Evolutionary conservation across 139 green algal species (phyloP).

Genomic region (Zygnema cylindricum): DNA sequence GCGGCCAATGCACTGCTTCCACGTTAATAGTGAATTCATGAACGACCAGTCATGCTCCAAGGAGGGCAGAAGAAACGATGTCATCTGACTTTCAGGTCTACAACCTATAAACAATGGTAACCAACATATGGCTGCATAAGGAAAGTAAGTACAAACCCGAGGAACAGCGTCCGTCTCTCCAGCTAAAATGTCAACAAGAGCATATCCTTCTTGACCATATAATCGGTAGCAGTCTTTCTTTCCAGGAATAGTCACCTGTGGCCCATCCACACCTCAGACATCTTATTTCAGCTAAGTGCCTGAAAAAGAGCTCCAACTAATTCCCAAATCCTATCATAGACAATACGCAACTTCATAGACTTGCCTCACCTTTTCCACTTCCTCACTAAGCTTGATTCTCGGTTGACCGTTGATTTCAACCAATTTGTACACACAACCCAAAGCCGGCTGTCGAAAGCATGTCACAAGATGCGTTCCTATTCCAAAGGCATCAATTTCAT

Average conservation of each 20-base stretch:
- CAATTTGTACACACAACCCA: constrained; percentile 68
- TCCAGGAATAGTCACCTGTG: constrained; percentile 64
- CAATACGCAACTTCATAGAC: not conserved
- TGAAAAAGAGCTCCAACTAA: too few relatives aligned
- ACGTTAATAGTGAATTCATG: not conserved
- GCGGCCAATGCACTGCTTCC: not conserved
- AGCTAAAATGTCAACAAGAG: constrained; percentile 62
- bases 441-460: constrained; percentile 59
- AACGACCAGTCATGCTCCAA: too few relatives aligned
- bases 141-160: constrained; percentile 40
- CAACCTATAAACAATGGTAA: too few relatives aligned
- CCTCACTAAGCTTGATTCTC: constrained; percentile 65
- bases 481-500: constrained; percentile 65
- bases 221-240: constrained; percentile 58
- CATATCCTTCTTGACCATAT: constrained; percentile 57
- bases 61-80: too few relatives aligned
- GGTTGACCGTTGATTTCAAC: constrained; percentile 64
- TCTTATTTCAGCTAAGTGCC: not conserved
- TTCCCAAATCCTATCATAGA: too few relatives aligned
- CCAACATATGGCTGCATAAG: too few relatives aligned
- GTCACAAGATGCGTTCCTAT: constrained; percentile 68
- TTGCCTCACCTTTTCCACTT: constrained; percentile 57
- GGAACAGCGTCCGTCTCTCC: constrained; percentile 36
- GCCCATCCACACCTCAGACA: not conserved
- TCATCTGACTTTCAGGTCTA: too few relatives aligned